These are phyloP conservation scores for Gymnopus androsaceus DNA, from an alignment of 1,284 basidiomycete genomes.

Conservation along the genomic window DNA sequence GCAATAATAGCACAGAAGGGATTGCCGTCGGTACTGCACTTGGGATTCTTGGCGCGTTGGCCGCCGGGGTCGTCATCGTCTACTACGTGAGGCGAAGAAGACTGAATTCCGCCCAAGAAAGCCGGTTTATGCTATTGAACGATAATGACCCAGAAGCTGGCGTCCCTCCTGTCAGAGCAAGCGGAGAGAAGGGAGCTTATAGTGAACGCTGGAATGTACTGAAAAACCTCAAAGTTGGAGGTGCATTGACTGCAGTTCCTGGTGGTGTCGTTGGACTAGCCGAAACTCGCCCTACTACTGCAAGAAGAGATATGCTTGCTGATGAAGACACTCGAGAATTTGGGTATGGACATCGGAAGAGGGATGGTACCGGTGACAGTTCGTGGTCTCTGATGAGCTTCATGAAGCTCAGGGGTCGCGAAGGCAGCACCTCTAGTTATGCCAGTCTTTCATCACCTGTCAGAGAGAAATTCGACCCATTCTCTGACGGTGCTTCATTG, in stretches of 20 bases:
- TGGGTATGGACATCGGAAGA: constrained; percentile 32
- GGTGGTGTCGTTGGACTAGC: constrained; percentile 24
- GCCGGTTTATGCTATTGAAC: constrained; percentile 48
- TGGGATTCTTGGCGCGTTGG: constrained; percentile 53
- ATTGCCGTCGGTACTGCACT: constrained; percentile 62
- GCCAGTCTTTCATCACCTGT: constrained; percentile 29
- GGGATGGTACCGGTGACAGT: constrained; percentile 34
- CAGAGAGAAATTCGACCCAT: constrained; percentile 57
- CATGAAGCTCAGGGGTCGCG: constrained; percentile 41
- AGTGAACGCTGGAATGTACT: constrained; percentile 16
- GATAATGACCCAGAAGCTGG: constrained; percentile 28
- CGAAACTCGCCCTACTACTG: constrained; percentile 25
- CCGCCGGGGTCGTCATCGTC: constrained; percentile 37
- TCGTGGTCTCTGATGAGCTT: constrained; percentile 59
- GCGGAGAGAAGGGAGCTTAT: constrained; percentile 16
- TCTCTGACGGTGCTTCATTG: constrained; percentile 45
- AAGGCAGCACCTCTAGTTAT: constrained; percentile 31
- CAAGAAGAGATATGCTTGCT: constrained; percentile 70
- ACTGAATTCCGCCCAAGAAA: constrained; percentile 28
- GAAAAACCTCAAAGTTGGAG: constrained; percentile 13
- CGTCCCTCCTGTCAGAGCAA: constrained; percentile 12
- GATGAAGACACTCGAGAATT: constrained; percentile 71
- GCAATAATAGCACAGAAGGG: constrained; percentile 37
- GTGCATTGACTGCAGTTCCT: constrained; percentile 15
- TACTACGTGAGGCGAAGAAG: constrained; percentile 45